Conservation (phyloP, 2,329 filamentous ascomycete genomes). For the Geosmithia putterillii region DNA sequence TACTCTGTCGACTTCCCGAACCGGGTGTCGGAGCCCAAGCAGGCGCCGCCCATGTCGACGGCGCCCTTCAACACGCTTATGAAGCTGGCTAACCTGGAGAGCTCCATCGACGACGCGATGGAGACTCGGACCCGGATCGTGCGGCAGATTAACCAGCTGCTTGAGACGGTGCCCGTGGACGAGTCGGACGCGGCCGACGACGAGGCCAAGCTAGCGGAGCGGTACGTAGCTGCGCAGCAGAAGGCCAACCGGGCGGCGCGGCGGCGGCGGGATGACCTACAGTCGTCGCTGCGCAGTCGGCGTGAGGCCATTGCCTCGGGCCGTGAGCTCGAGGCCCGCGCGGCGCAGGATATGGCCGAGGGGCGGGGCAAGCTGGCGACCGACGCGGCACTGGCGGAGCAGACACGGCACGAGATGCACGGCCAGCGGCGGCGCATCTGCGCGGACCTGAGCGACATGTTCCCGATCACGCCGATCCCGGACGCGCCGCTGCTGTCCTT, state of each 20-base stretch:
- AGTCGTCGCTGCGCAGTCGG: conserved; percentile 51
- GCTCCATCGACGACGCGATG: conserved; percentile 81
- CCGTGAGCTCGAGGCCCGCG: conserved; percentile 42
- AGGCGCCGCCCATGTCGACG: conserved; percentile 39
- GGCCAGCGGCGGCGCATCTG: conserved; percentile 85
- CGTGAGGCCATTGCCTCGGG: conserved; percentile 57
- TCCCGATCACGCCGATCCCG: conserved; percentile 58
- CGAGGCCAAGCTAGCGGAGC: conserved; percentile 30
- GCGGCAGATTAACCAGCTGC: conserved; percentile 58
- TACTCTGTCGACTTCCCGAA: conserved; percentile 65
- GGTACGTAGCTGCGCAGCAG: conserved; percentile 49
- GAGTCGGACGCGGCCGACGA: conserved; percentile 36
- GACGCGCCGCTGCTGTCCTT: conserved; percentile 58
- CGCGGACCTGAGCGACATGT: conserved; percentile 68
- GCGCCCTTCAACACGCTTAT: conserved; percentile 83
- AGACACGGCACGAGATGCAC: conserved; percentile 53
- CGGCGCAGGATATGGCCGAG: conserved; percentile 47
- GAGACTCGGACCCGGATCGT: conserved; percentile 63
- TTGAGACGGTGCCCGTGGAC: conserved; percentile 28
- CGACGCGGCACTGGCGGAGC: conserved; percentile 40
- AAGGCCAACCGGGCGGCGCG: conserved; percentile 51
- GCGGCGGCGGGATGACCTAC: conserved; percentile 54
- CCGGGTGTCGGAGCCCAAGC: conserved; percentile 35
- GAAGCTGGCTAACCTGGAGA: conserved; percentile 77
- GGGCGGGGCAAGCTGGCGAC: conserved; percentile 46